A percentile compares a stretch with the other conserved stretches of the same genome.
Evolutionary conservation across 768 basidiomycete genomes (phyloP).

Genomic region (Amanita rimosa): DNA sequence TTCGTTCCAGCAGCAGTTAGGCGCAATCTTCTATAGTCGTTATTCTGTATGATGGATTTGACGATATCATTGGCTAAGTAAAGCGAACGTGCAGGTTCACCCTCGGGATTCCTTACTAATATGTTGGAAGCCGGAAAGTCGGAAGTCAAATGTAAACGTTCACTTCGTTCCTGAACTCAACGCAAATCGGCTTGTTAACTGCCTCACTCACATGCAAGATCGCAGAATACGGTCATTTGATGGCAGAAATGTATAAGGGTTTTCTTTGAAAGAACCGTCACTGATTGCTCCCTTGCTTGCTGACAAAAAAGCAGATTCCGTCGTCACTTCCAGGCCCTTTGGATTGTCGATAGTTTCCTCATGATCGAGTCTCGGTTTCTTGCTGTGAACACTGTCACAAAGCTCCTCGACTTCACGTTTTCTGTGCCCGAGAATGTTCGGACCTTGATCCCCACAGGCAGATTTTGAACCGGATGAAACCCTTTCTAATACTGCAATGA

Average conservation of each 20-base stretch:
- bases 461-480: constrained; percentile 11
- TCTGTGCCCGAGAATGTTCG: constrained; percentile 20
- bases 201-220: constrained; percentile 54
- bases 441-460: not conserved
- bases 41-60: constrained; percentile 67
- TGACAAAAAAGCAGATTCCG: not conserved
- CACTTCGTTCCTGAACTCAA: constrained; percentile 25
- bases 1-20: constrained; percentile 92
- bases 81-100: constrained; percentile 63
- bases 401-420: constrained; percentile 41
- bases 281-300: constrained; percentile 10
- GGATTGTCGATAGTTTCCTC: constrained; percentile 1
- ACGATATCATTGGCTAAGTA: constrained; percentile 85
- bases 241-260: constrained; percentile 78
- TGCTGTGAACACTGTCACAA: constrained; percentile 25
- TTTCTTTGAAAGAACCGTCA: constrained; percentile 64
- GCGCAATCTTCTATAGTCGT: constrained; percentile 76
- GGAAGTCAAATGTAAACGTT: constrained; percentile 56
- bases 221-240: constrained; percentile 59
- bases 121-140: constrained; percentile 68
- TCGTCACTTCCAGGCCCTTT: not conserved
- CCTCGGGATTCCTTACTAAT: constrained; percentile 78
- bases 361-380: not conserved
- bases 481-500: constrained; percentile 80
- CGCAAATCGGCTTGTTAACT: not conserved